Conservation (phyloP, 306 rosid genomes). For the Quercus engelmannii region DNA sequence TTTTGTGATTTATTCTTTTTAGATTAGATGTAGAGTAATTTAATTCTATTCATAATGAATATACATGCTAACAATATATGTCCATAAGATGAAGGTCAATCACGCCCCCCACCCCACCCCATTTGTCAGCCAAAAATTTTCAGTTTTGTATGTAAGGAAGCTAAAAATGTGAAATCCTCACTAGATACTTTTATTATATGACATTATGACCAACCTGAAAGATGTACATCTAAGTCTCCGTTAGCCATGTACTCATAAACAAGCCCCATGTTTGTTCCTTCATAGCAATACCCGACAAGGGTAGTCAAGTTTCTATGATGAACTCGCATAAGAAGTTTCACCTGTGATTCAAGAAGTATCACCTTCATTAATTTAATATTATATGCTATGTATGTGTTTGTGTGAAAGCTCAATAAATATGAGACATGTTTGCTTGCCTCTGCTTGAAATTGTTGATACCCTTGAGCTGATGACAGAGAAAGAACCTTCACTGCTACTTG, state of each 20-base stretch:
- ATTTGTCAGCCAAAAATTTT: too few species aligned
- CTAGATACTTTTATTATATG: too few species aligned
- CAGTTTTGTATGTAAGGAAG: too few species aligned
- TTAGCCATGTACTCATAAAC: constrained; percentile 37
- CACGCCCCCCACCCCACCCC: too few species aligned
- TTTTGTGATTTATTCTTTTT: too few species aligned
- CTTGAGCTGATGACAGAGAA: constrained; percentile 35
- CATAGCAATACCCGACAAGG: constrained; percentile 36
- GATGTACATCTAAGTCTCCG: constrained; percentile 34
- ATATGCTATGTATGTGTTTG: background rate
- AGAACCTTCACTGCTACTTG: constrained; percentile 57
- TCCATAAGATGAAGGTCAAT: too few species aligned
- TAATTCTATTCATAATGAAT: too few species aligned
- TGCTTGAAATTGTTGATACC: constrained; percentile 47
- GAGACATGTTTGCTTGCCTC: constrained; percentile 40
- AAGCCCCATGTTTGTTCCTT: constrained; percentile 20
- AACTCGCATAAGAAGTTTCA: constrained; percentile 29
- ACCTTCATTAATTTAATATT: background rate
- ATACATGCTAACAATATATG: too few species aligned
- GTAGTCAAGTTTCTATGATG: constrained; percentile 36
- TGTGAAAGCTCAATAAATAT: background rate
- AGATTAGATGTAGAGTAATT: too few species aligned
- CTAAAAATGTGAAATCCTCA: too few species aligned
- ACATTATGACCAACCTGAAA: constrained; percentile 26
- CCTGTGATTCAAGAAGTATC: constrained; percentile 6